A percentile compares a stretch with the other conserved stretches of the same genome.
phyloP scores from a whole-genome alignment of 345 rosid species.

The Dipteronia dyeriana region DNA sequence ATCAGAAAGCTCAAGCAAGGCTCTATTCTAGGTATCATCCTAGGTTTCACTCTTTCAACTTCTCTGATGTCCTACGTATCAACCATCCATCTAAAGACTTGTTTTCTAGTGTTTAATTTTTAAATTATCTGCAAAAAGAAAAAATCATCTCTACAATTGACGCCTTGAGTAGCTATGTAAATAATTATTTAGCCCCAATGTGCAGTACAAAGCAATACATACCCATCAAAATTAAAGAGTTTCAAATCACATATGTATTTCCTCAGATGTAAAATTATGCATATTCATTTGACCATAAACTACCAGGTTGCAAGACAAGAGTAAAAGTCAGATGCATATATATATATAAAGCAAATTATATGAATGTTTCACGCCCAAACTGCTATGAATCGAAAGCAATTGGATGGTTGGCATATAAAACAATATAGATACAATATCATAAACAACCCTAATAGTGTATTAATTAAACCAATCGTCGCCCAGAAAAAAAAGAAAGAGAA shows the following conservation, averaged over 20 bases:
- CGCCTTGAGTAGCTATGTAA: neutral
- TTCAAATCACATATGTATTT: neutral
- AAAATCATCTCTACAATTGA: neutral
- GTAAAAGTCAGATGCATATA: neutral
- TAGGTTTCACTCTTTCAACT: neutral
- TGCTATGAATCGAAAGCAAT: neutral
- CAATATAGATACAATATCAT: neutral
- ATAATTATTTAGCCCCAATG: neutral
- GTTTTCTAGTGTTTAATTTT: neutral
- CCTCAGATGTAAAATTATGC: neutral
- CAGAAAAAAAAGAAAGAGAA: neutral
- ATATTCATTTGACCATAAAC: neutral
- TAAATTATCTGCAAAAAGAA: neutral
- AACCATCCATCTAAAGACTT: neutral
- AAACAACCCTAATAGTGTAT: constrained; percentile 35
- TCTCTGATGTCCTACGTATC: neutral
- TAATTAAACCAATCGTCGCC: constrained; percentile 18
- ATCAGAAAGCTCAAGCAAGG: neutral
- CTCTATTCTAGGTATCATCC: neutral
- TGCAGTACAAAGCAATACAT: neutral
- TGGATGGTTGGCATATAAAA: neutral
- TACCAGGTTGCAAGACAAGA: neutral
- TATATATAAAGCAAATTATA: neutral
- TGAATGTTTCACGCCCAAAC: neutral
- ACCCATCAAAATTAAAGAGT: neutral